Evolutionary conservation across 495 filamentous ascomycete species (phyloP).

Genomic region (Aspergillus bertholletiae): DNA sequence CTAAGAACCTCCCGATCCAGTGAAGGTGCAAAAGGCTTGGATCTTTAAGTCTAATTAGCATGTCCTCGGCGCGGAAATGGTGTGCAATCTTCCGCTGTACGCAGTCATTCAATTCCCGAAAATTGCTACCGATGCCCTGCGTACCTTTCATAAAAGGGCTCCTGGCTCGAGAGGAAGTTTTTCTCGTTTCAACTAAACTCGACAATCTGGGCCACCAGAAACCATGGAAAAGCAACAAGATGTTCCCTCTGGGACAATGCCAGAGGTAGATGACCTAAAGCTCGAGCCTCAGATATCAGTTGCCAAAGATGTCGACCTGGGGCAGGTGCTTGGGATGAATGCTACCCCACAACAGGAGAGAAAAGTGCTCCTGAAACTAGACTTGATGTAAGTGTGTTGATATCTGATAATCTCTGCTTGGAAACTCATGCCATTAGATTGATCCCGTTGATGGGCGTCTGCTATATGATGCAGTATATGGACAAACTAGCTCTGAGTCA

Average conservation of each 20-base stretch:
- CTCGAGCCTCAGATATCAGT: constrained; percentile 5
- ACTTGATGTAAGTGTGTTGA: constrained; percentile 25
- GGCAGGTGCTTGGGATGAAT: constrained; percentile 29
- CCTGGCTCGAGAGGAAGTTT: neutral
- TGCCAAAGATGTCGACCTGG: constrained; percentile 33
- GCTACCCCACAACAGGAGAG: constrained; percentile 26
- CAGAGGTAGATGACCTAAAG: constrained; percentile 13
- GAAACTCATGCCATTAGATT: constrained; percentile 19
- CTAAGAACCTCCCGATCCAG: neutral
- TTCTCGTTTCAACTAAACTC: neutral
- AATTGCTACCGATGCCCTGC: neutral
- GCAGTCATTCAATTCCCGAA: neutral
- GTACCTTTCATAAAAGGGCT: neutral
- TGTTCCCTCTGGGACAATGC: neutral
- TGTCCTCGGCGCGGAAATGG: neutral
- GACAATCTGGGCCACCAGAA: neutral
- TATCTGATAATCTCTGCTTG: neutral
- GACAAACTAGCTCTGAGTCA: constrained; percentile 58
- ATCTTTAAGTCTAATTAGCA: neutral
- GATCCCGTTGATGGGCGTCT: constrained; percentile 48
- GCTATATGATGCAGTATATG: constrained; percentile 52
- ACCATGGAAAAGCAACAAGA: constrained; percentile 12
- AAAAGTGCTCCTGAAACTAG: constrained; percentile 32
- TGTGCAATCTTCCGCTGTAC: neutral
- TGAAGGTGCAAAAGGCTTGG: neutral